Conservation (phyloP, 257 asterid genomes). For the Parsonsia alboflavescens region DNA sequence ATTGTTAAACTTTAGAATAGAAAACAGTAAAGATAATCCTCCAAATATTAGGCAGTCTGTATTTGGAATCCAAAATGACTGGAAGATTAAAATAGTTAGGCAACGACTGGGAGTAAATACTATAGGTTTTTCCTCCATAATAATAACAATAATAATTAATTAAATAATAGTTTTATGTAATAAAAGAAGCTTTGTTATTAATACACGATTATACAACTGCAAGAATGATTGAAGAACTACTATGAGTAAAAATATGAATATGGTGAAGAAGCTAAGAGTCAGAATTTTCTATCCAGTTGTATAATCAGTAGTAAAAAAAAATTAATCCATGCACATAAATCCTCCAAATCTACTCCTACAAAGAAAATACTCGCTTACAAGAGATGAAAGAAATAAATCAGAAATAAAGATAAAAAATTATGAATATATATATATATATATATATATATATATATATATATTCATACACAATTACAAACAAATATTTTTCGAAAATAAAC, state of each 20-base stretch:
- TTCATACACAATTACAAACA: no score
- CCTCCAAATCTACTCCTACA: neutral
- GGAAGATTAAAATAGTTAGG: neutral
- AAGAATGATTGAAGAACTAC: neutral
- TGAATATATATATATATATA: no score
- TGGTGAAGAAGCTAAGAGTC: neutral
- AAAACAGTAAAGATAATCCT: slow-evolving; percentile 9
- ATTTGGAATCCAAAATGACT: neutral
- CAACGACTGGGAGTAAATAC: neutral
- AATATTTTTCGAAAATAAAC: no score
- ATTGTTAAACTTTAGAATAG: slow-evolving; percentile 16
- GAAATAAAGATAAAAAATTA: no score
- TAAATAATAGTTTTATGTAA: no score
- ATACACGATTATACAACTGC: neutral
- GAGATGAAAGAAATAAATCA: no score
- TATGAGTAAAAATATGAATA: neutral
- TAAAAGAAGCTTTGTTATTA: neutral
- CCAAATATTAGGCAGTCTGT: slow-evolving; percentile 1
- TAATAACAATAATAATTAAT: no score
- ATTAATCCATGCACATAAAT: neutral
- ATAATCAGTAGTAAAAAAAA: neutral
- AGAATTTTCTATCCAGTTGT: neutral
- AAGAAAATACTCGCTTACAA: no score
- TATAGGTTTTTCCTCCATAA: neutral
- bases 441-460: no score